Evolutionary conservation across 164 flowering plant genomes (phyloP).

Genomic region (Magnolia changhungtana): DNA sequence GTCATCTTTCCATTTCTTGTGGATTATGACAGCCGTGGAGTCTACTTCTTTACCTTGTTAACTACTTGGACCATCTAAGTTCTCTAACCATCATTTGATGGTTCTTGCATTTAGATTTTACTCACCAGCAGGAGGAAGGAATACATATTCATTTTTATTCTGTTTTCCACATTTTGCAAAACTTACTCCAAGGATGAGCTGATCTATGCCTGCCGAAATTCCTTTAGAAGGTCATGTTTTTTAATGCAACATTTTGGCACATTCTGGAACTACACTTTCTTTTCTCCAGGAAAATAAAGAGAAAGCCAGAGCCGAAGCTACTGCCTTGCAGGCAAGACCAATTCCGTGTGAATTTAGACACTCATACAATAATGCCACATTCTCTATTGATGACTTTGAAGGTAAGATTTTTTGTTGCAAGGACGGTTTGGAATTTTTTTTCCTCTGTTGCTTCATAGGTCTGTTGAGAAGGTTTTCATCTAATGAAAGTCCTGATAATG

Average conservation of each 20-base stretch:
- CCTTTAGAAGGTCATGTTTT: background rate
- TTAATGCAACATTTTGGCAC: background rate
- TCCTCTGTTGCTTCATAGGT: background rate
- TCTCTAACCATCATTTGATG: background rate
- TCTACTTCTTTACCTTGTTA: background rate
- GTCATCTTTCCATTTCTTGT: background rate
- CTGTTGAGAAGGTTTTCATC: background rate
- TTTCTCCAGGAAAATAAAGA: slow-evolving; percentile 55
- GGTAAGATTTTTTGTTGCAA: slow-evolving; percentile 20
- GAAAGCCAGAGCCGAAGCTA: slow-evolving; percentile 69
- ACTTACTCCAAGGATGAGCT: background rate
- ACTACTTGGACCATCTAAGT: too few relatives aligned
- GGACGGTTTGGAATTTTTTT: background rate
- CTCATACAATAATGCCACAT: slow-evolving; percentile 34
- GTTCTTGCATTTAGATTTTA: background rate
- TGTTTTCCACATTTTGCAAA: background rate
- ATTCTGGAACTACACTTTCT: background rate
- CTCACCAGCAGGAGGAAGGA: background rate
- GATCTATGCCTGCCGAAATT: background rate
- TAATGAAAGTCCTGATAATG: background rate
- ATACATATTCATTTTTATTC: background rate
- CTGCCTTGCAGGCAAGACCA: slow-evolving; percentile 31
- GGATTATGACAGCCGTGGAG: background rate
- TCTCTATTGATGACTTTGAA: slow-evolving; percentile 92
- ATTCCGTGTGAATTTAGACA: slow-evolving; percentile 26